Evolutionary conservation across 2,329 filamentous ascomycete genomes (phyloP), one percentile per base, ranked within the genome.

Genomic region (Claviceps quebecensis): DNA sequence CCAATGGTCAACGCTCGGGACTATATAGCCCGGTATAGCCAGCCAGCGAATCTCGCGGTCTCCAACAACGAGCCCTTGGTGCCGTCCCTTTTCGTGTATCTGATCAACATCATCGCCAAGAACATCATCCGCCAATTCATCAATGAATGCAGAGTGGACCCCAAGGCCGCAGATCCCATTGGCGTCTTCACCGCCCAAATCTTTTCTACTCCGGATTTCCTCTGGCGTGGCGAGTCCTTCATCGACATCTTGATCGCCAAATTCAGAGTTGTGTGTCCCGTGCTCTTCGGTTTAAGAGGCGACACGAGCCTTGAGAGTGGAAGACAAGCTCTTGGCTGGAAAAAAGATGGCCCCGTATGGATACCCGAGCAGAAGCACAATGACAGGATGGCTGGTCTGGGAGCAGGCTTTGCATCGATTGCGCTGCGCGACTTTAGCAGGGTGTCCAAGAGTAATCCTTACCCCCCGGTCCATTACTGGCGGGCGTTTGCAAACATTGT

Each of bases 181-280:
- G 88, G 88, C n/a, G 78, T 91, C 23, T 73, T 90, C 23, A 76
- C 83, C 1, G 84, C 84, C 6, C 80, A 83, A 56, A 76, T 94
- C 34, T 91, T 94, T 63, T 84, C 86, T 1, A 74, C 77, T 49
- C 73, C 78, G 17, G 74, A 79, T 16, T 85, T 87, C 61, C 72
- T 77, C 50, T 86, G 81, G 74, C 76, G 82, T 48, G 83, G 80
- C 8, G 68, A 76, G 47, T 76, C 83, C 1, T 72, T 95, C 53
- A 83, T 88, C 49, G 87, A 94, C 62, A 86, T 97, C 53, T 73
- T 97, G 34, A 83, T 95, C 60, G 73, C 90, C 51, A 96, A 97
- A 66, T 86, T 87, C 60, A 81, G 89, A 54, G 74, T 86, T 16
- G 74, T 80, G 3, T 95, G 88, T 60, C 91, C 93, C 0, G 83